phyloP scores from a whole-genome alignment of 2,329 filamentous ascomycete genomes.

The Ascochyta rabiei region DNA sequence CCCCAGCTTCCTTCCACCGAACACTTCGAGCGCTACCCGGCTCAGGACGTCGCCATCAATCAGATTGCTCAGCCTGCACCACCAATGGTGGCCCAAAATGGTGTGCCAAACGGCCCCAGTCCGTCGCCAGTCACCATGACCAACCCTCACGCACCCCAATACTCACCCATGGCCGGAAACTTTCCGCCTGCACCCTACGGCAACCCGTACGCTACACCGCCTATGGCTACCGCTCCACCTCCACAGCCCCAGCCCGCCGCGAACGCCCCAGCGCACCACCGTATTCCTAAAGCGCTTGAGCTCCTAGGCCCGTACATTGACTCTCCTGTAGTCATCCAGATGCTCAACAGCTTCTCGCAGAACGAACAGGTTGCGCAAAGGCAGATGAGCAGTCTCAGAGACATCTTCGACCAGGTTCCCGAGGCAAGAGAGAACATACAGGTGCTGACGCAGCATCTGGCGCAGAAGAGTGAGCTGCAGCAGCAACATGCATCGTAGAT shows the following conservation, averaged over 20 bases:
- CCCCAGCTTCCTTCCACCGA: slow-evolving; percentile 36
- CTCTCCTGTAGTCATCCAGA: slow-evolving; percentile 49
- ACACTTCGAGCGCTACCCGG: slow-evolving; percentile 32
- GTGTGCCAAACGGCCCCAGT: slow-evolving; percentile 32
- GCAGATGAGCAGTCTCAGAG: slow-evolving; percentile 76
- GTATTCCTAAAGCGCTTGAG: slow-evolving; percentile 46
- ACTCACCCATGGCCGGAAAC: slow-evolving; percentile 37
- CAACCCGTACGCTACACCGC: slow-evolving; percentile 27
- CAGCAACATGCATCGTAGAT: slow-evolving; percentile 7
- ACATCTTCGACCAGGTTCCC: slow-evolving; percentile 70
- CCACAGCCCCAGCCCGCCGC: slow-evolving; percentile 9
- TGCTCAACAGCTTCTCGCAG: slow-evolving; percentile 42
- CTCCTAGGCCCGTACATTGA: slow-evolving; percentile 53
- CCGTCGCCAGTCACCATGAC: slow-evolving; percentile 26
- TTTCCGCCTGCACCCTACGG: slow-evolving; percentile 34
- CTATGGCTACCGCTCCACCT: slow-evolving; percentile 11
- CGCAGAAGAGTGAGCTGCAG: slow-evolving; percentile 11
- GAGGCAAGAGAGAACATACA: slow-evolving; percentile 65
- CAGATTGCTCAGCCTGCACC: slow-evolving; percentile 27
- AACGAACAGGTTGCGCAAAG: slow-evolving; percentile 48
- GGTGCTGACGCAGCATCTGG: slow-evolving; percentile 32
- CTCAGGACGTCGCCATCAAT: slow-evolving; percentile 19
- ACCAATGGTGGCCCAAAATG: slow-evolving; percentile 20
- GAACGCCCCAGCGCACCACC: slow-evolving; percentile 30
- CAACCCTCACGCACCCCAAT: slow-evolving; percentile 44